Evolutionary conservation across 1,284 basidiomycete species (phyloP).

Genomic region (Cutaneotrichosporon cutaneum): DNA sequence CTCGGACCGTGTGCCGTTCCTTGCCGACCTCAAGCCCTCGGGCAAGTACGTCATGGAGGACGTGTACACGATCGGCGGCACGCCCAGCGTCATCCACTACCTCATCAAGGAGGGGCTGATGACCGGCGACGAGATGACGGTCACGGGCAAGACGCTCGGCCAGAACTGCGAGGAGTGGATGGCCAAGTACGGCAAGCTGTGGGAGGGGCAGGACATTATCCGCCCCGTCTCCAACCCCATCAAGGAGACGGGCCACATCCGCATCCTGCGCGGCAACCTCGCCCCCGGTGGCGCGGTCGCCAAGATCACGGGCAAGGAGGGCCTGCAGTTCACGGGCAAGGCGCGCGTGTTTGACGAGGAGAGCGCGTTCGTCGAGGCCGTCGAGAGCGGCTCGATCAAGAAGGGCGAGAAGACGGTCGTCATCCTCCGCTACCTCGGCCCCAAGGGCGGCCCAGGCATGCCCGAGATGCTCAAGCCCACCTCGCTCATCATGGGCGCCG

Average conservation of each 20-base stretch:
- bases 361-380: slow-evolving; percentile 76
- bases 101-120: slow-evolving; percentile 81
- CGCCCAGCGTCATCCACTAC: slow-evolving; percentile 71
- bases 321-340: slow-evolving; percentile 65
- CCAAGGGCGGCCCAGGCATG: slow-evolving; percentile 90
- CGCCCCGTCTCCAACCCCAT: slow-evolving; percentile 77
- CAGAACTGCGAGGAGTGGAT: slow-evolving; percentile 77
- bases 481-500: slow-evolving; percentile 88
- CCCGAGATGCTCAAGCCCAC: slow-evolving; percentile 82
- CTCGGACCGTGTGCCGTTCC: slow-evolving; percentile 85
- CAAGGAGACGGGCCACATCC: slow-evolving; percentile 85
- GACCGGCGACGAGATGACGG: slow-evolving; percentile 85
- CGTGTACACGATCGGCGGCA: slow-evolving; percentile 84
- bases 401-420: slow-evolving; percentile 73
- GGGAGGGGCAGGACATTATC: slow-evolving; percentile 75
- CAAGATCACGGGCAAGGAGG: slow-evolving; percentile 96
- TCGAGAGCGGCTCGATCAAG: slow-evolving; percentile 80
- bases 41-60: slow-evolving; percentile 98
- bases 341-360: slow-evolving; percentile 63
- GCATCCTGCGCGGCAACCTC: slow-evolving; percentile 85
- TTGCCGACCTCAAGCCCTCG: slow-evolving; percentile 91
- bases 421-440: slow-evolving; percentile 92
- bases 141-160: slow-evolving; percentile 89
- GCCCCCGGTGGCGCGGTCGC: slow-evolving; percentile 89
- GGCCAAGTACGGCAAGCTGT: slow-evolving; percentile 72